phyloP scores from a whole-genome alignment of 163 green algal genomes.

The Coccomyxa subellipsoidea region DNA sequence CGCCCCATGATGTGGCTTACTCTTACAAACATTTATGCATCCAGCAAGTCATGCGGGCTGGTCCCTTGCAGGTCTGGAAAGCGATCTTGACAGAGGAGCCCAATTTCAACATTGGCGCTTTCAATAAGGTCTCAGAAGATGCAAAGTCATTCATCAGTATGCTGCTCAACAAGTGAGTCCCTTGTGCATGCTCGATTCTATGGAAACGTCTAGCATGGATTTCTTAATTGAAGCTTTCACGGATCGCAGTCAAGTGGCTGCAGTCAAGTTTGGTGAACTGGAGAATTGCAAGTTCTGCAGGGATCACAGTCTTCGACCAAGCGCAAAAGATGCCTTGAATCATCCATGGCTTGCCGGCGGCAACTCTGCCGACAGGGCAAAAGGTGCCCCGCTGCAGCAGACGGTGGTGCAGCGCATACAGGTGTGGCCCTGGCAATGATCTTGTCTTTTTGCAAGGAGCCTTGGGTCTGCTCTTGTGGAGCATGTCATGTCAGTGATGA shows the following conservation, averaged over 20 bases:
- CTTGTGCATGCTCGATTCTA: too few relatives aligned
- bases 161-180: slow-evolving; percentile 76
- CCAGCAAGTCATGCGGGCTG: too few relatives aligned
- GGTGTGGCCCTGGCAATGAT: slow-evolving; percentile 13
- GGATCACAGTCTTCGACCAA: slow-evolving; percentile 63
- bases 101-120: slow-evolving; percentile 57
- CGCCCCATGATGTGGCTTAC: too few relatives aligned
- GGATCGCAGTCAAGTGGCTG: too few relatives aligned
- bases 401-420: slow-evolving; percentile 90
- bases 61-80: slow-evolving; percentile 43
- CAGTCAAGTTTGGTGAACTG: too few relatives aligned
- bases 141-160: slow-evolving; percentile 77
- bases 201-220: too few relatives aligned
- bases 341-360: slow-evolving; percentile 78
- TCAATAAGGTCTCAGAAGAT: slow-evolving; percentile 71
- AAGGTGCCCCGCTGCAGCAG: slow-evolving; percentile 45
- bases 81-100: slow-evolving; percentile 77
- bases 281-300: too few relatives aligned
- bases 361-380: slow-evolving; percentile 39
- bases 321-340: slow-evolving; percentile 67
- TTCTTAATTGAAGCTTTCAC: too few relatives aligned
- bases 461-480: too few relatives aligned
- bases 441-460: background rate
- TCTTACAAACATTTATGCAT: too few relatives aligned
- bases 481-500: background rate